phyloP scores from a whole-genome alignment of 176 grass and related monocot genomes.

The Bonia amplexicaulis region DNA sequence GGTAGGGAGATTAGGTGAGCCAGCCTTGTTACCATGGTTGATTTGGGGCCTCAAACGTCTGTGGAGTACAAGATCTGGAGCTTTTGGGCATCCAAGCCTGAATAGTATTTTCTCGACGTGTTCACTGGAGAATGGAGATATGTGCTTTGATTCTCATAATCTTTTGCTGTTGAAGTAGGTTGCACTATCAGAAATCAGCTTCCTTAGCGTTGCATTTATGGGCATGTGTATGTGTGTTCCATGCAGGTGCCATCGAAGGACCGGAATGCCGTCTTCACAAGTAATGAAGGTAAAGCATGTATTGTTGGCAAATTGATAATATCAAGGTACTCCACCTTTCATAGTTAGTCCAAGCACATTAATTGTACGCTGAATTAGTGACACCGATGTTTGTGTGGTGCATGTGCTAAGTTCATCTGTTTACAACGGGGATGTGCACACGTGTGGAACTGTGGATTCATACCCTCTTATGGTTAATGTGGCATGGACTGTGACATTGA shows the following conservation, averaged over 20 bases:
- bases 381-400: not conserved
- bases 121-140: not conserved
- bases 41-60: not conserved
- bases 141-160: not conserved
- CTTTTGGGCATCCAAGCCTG: not conserved
- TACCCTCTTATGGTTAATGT: constrained; percentile 15
- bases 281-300: constrained; percentile 11
- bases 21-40: not conserved
- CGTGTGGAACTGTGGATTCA: constrained; percentile 3
- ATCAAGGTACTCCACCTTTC: not conserved
- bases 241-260: not conserved
- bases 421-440: not conserved
- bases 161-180: not conserved
- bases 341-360: not conserved
- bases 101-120: not conserved
- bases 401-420: not conserved
- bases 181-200: not conserved
- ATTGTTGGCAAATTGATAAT: not conserved
- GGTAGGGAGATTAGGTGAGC: not conserved
- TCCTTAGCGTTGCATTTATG: not conserved
- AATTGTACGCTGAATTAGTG: not conserved
- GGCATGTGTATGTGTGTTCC: not conserved
- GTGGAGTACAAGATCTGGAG: not conserved
- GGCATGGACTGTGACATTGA: constrained; percentile 7
- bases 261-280: not conserved